phyloP scores from a whole-genome alignment of 805 yeast genomes.

The Saccharomycopsis babjevae region DNA sequence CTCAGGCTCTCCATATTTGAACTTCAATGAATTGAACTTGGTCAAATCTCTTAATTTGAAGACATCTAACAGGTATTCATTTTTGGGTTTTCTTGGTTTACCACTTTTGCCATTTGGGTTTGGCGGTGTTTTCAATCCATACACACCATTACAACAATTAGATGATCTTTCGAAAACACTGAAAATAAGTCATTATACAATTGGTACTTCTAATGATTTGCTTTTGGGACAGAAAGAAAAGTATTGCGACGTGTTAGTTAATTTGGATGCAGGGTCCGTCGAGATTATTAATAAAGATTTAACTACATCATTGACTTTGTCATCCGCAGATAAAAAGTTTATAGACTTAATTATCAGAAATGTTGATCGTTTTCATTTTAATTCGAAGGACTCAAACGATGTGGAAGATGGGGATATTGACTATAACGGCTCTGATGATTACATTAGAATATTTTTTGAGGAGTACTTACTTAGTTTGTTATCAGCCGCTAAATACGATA shows the following conservation, averaged over 20 bases:
- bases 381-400: slow-evolving; percentile 26
- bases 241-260: slow-evolving; percentile 61
- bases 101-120: slow-evolving; percentile 80
- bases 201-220: slow-evolving; percentile 84
- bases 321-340: slow-evolving; percentile 65
- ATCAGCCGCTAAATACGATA: slow-evolving; percentile 59
- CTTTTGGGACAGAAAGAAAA: slow-evolving; percentile 53
- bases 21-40: slow-evolving; percentile 41
- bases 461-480: slow-evolving; percentile 76
- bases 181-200: slow-evolving; percentile 49
- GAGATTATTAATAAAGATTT: slow-evolving; percentile 37
- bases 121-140: slow-evolving; percentile 86
- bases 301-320: slow-evolving; percentile 35
- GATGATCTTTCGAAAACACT: slow-evolving; percentile 52
- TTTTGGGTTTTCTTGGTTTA: slow-evolving; percentile 72
- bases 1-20: slow-evolving; percentile 68
- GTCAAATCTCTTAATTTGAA: slow-evolving; percentile 55
- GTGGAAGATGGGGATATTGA: slow-evolving; percentile 27
- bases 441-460: slow-evolving; percentile 77
- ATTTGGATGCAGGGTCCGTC: slow-evolving; percentile 44
- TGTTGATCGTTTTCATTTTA: slow-evolving; percentile 28
- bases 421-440: slow-evolving; percentile 74
- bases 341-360: slow-evolving; percentile 45
- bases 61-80: slow-evolving; percentile 68
- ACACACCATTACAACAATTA: slow-evolving; percentile 86